Percentiles rank a stretch among this genome's conserved stretches.
Conservation (phyloP, 805 yeast species). For the Kluyveromyces dobzhanskii region DNA sequence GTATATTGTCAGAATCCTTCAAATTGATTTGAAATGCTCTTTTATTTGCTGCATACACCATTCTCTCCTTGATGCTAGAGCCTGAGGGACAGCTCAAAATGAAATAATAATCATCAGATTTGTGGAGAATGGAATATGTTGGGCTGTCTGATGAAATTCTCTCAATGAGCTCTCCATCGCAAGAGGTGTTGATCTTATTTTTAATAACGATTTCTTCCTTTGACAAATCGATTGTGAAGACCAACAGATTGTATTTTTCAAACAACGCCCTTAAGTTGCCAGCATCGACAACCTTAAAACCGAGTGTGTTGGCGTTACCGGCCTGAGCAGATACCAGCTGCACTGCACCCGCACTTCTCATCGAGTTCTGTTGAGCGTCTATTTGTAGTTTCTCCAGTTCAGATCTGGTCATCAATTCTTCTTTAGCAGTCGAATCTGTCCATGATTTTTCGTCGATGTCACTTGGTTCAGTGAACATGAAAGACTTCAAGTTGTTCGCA, state of each 20-base stretch:
- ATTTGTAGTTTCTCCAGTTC: slow-evolving; percentile 21
- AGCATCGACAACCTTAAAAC: slow-evolving; percentile 18
- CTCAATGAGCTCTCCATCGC: slow-evolving; percentile 25
- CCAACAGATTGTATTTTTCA: slow-evolving; percentile 37
- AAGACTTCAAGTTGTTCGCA: slow-evolving; percentile 30
- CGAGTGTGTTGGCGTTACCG: slow-evolving; percentile 8
- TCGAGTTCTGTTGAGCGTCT: slow-evolving; percentile 21
- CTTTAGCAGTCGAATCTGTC: slow-evolving; percentile 7
- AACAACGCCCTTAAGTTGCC: slow-evolving; percentile 13
- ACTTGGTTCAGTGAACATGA: slow-evolving; percentile 27
- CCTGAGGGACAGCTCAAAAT: slow-evolving; percentile 87
- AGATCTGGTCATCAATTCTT: slow-evolving; percentile 18
- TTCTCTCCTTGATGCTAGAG: slow-evolving; percentile 80
- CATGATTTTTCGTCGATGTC: slow-evolving; percentile 21
- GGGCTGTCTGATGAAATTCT: slow-evolving; percentile 37
- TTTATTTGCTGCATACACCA: slow-evolving; percentile 84
- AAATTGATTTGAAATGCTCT: slow-evolving; percentile 49
- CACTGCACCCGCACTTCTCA: slow-evolving; percentile 9
- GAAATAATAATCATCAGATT: slow-evolving; percentile 41
- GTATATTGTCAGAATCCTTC: slow-evolving; percentile 29
- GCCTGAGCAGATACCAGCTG: slow-evolving; percentile 1
- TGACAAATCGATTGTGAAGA: slow-evolving; percentile 42
- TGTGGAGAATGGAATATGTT: slow-evolving; percentile 50
- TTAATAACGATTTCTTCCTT: slow-evolving; percentile 41
- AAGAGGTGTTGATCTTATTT: slow-evolving; percentile 15